Evolutionary conservation across 371 early-diverging fungal genomes (phyloP).

Genomic region (Mortierella sp.): DNA sequence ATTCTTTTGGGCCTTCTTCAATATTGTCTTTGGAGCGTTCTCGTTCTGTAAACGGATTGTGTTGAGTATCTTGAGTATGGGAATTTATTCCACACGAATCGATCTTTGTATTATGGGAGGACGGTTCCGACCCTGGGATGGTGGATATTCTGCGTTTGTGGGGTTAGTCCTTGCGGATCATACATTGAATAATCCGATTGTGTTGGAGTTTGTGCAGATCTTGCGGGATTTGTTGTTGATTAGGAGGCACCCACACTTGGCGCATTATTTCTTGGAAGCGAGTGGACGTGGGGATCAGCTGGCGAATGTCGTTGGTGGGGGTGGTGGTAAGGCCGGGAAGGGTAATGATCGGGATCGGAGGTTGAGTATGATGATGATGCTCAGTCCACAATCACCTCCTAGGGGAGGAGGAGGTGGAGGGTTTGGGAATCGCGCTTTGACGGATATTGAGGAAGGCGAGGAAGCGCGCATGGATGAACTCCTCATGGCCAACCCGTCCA

Average conservation of each 20-base stretch:
- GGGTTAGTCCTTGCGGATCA: slow-evolving; percentile 55
- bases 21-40: slow-evolving; percentile 57
- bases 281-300: slow-evolving; percentile 6
- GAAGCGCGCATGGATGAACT: slow-evolving; percentile 54
- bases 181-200: slow-evolving; percentile 48
- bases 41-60: slow-evolving; percentile 50
- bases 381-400: slow-evolving; percentile 17
- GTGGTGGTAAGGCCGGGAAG: slow-evolving; percentile 5
- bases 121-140: slow-evolving; percentile 57
- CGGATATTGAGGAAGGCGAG: slow-evolving; percentile 47
- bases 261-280: slow-evolving; percentile 33
- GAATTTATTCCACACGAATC: slow-evolving; percentile 47
- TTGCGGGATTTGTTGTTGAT: slow-evolving; percentile 40
- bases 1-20: slow-evolving; percentile 59
- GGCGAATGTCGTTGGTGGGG: background rate
- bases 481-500: slow-evolving; percentile 22
- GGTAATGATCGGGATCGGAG: slow-evolving; percentile 15
- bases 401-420: slow-evolving; percentile 1
- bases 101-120: slow-evolving; percentile 57
- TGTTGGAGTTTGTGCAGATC: slow-evolving; percentile 58
- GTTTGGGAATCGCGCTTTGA: slow-evolving; percentile 12
- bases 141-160: slow-evolving; percentile 58
- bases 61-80: slow-evolving; percentile 37
- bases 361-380: slow-evolving; percentile 35
- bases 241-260: slow-evolving; percentile 33